phyloP scores from a whole-genome alignment of 805 yeast genomes.

The Torulaspora delbrueckii region DNA sequence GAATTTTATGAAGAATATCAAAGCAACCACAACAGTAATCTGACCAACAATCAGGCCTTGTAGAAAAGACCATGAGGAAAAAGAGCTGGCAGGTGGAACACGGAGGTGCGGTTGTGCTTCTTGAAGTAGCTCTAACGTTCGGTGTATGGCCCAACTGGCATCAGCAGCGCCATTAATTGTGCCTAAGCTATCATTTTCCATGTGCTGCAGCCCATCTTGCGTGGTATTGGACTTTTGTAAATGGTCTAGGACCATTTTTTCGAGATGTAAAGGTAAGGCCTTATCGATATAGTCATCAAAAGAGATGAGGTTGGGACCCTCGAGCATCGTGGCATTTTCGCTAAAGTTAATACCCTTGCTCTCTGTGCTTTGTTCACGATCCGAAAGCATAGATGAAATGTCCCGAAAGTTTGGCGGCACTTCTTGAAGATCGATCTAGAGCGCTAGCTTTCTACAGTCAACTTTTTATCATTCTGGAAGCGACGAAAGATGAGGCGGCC shows the following conservation, averaged over 20 bases:
- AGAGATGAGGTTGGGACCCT: constrained; percentile 28
- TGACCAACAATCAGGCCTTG: constrained; percentile 75
- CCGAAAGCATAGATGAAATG: not conserved
- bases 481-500: not conserved
- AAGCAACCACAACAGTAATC: constrained; percentile 58
- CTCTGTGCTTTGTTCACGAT: not conserved
- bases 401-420: not conserved
- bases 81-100: constrained; percentile 7
- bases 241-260: constrained; percentile 30
- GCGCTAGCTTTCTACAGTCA: not conserved
- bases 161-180: not conserved
- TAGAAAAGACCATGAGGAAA: constrained; percentile 59
- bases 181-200: not conserved
- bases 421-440: not conserved
- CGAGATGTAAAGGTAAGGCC: constrained; percentile 36
- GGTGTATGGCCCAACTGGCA: constrained; percentile 1
- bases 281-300: constrained; percentile 38
- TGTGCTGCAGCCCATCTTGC: not conserved
- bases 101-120: constrained; percentile 3
- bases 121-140: constrained; percentile 4
- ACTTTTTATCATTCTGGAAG: not conserved
- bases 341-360: not conserved
- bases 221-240: constrained; percentile 7
- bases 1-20: constrained; percentile 63
- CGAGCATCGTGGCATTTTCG: not conserved